These are phyloP conservation scores for Gossypium australe DNA, from an alignment of 345 rosid species.

Conservation along the genomic window DNA sequence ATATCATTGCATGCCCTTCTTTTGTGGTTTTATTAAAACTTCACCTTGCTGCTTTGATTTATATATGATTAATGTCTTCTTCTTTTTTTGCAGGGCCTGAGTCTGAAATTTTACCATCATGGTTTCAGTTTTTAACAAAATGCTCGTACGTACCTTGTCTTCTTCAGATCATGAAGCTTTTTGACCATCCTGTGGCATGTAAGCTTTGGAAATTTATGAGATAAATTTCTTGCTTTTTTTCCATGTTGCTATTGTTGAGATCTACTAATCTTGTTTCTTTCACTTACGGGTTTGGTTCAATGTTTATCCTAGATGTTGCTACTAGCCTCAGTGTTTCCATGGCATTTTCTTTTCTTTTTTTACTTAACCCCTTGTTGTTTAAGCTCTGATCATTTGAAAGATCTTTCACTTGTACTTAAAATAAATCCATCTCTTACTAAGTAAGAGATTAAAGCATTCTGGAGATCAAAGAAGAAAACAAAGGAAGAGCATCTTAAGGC, in stretches of 20 bases:
- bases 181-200: constrained; percentile 98
- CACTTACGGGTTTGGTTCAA: neutral
- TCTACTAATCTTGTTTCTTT: constrained; percentile 1
- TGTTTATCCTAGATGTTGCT: neutral
- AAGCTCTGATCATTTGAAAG: neutral
- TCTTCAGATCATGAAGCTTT: constrained; percentile 92
- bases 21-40: neutral
- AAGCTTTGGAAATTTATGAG: constrained; percentile 33
- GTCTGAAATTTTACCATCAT: constrained; percentile 67
- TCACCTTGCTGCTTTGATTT: constrained; percentile 2
- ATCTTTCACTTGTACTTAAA: constrained; percentile 34
- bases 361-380: neutral
- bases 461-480: constrained; percentile 57
- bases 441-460: constrained; percentile 67
- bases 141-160: constrained; percentile 61
- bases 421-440: constrained; percentile 67
- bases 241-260: neutral
- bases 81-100: constrained; percentile 50
- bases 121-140: constrained; percentile 82
- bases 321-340: no score
- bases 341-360: neutral
- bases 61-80: neutral
- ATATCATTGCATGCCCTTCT: neutral
- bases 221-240: neutral
- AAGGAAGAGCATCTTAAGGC: constrained; percentile 54